Evolutionary conservation across 192 early-diverging fungal species (phyloP).

Genomic region (Podila epigama): DNA sequence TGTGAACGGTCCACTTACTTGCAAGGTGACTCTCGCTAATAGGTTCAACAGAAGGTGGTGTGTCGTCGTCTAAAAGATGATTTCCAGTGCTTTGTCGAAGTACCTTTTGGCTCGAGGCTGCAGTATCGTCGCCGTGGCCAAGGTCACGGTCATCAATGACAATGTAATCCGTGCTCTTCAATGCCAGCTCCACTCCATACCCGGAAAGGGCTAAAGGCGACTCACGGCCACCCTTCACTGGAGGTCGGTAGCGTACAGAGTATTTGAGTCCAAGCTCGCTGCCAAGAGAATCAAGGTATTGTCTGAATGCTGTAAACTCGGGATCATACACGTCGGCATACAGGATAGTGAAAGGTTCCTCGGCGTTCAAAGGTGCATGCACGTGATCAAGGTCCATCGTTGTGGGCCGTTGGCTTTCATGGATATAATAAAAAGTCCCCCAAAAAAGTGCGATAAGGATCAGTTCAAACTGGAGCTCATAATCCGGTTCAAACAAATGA

Average conservation of each 20-base stretch:
- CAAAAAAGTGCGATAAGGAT: too few relatives aligned
- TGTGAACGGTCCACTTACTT: constrained; percentile 45
- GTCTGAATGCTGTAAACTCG: constrained; percentile 67
- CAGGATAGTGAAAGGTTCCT: constrained; percentile 60
- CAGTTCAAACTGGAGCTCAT: too few relatives aligned
- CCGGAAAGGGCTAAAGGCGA: constrained; percentile 72
- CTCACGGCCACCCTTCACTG: background rate
- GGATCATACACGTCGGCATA: constrained; percentile 77
- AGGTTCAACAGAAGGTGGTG: constrained; percentile 57
- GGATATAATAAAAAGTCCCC: too few relatives aligned
- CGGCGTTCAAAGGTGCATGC: background rate
- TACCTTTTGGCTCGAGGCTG: constrained; percentile 16
- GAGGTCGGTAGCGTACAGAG: constrained; percentile 78
- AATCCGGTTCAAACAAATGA: too few relatives aligned
- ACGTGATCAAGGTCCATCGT: constrained; percentile 46
- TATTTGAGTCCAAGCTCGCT: constrained; percentile 61
- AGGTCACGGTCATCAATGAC: constrained; percentile 91
- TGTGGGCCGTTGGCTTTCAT: constrained; percentile 14
- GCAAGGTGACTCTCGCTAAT: constrained; percentile 59
- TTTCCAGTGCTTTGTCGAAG: constrained; percentile 12
- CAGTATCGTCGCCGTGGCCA: constrained; percentile 38
- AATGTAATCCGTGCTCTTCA: constrained; percentile 98
- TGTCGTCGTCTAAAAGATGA: constrained; percentile 54
- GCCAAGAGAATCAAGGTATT: constrained; percentile 56
- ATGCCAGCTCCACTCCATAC: constrained; percentile 90